Conservation (phyloP, 106 monocot genomes). For the Dendrobium chrysotoxum region DNA sequence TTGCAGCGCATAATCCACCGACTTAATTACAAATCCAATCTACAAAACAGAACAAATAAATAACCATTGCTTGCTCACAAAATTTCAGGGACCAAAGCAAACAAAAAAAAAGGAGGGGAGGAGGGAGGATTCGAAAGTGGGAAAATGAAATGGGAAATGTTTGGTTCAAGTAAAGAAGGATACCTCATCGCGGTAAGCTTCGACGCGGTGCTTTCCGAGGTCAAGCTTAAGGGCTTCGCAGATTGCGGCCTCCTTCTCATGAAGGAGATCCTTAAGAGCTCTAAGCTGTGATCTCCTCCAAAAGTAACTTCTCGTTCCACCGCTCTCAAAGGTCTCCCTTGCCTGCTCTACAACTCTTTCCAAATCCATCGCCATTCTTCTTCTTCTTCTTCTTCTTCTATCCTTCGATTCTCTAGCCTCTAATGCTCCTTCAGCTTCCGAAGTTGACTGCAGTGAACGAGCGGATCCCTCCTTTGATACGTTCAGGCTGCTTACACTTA, state of each 20-base stretch:
- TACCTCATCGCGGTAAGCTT: slow-evolving; percentile 79
- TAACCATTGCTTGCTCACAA: background rate
- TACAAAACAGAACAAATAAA: slow-evolving; percentile 6
- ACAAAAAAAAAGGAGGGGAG: background rate
- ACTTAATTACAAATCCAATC: slow-evolving; percentile 63
- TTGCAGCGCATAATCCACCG: slow-evolving; percentile 34
- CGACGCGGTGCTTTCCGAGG: slow-evolving; percentile 61
- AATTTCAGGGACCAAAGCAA: background rate
- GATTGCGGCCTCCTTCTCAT: slow-evolving; percentile 41
- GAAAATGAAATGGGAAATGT: background rate
- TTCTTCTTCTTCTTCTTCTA: background rate
- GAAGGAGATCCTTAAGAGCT: slow-evolving; percentile 36
- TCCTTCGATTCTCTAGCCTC: background rate
- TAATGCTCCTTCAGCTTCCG: background rate
- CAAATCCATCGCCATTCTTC: background rate
- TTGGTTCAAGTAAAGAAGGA: background rate
- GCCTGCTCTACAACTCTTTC: slow-evolving; percentile 23
- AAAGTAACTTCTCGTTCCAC: slow-evolving; percentile 37
- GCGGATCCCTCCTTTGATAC: background rate
- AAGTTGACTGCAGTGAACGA: too few species aligned
- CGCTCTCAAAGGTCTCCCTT: slow-evolving; percentile 38
- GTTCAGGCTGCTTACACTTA: too few species aligned
- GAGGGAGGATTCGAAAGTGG: background rate
- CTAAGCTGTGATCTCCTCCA: slow-evolving; percentile 64
- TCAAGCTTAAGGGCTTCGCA: slow-evolving; percentile 43